Evolutionary conservation across 129 eudicot species (phyloP).

Genomic region (Gnaphalium uliginosum): DNA sequence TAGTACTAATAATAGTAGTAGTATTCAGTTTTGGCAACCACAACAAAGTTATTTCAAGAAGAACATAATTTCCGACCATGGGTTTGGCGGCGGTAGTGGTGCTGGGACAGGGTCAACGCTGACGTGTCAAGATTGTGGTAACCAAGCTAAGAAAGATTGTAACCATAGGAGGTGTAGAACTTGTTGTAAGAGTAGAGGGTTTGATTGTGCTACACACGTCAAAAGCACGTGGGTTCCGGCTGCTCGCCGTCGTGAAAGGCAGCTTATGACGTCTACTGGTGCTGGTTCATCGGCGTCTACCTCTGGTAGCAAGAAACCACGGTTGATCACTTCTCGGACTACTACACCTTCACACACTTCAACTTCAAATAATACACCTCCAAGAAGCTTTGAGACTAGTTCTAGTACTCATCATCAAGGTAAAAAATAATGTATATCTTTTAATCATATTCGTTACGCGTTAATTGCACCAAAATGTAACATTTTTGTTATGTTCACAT

Average conservation of each 20-base stretch:
- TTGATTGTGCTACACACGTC: slow-evolving; percentile 84
- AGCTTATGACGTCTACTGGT: slow-evolving; percentile 38
- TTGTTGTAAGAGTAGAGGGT: slow-evolving; percentile 87
- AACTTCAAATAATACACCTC: slow-evolving; percentile 76
- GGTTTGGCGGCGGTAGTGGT: slow-evolving; percentile 26
- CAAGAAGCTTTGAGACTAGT: slow-evolving; percentile 76
- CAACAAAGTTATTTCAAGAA: slow-evolving; percentile 41
- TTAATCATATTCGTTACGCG: not conserved
- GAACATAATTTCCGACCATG: slow-evolving; percentile 38
- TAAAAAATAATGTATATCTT: slow-evolving; percentile 2
- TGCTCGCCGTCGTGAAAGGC: slow-evolving; percentile 85
- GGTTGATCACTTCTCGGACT: slow-evolving; percentile 58
- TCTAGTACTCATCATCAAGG: slow-evolving; percentile 92
- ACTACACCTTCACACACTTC: slow-evolving; percentile 86
- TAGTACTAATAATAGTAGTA: not conserved
- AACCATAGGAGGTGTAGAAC: slow-evolving; percentile 76
- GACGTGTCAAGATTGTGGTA: slow-evolving; percentile 88
- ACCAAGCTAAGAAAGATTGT: slow-evolving; percentile 95
- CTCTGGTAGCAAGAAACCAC: slow-evolving; percentile 74
- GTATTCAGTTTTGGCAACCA: slow-evolving; percentile 58
- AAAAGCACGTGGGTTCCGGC: slow-evolving; percentile 98
- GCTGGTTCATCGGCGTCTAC: slow-evolving; percentile 72
- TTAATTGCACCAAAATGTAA: not conserved
- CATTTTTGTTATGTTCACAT: not conserved
- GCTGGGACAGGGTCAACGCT: slow-evolving; percentile 41